Evolutionary conservation across 495 filamentous ascomycete species (phyloP).

Genomic region (Penicillium dipodomyicola): DNA sequence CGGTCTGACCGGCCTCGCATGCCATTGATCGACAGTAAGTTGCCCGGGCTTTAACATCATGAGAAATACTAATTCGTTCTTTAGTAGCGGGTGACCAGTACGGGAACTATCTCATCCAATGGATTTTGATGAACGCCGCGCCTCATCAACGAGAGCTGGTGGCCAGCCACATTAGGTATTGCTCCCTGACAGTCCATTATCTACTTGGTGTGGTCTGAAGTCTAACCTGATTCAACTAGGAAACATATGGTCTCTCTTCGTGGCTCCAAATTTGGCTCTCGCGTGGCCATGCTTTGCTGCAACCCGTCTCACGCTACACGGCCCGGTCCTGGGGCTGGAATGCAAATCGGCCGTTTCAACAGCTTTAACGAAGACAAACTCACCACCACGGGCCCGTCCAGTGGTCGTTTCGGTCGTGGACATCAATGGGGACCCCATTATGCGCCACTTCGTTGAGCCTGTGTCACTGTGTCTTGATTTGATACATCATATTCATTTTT

Average conservation of each 20-base stretch:
- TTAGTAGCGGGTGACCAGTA: slow-evolving; percentile 94
- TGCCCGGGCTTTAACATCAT: neutral
- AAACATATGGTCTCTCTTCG: slow-evolving; percentile 99
- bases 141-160: slow-evolving; percentile 89
- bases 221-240: slow-evolving; percentile 31
- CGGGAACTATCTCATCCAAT: slow-evolving; percentile 97
- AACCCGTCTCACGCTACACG: slow-evolving; percentile 85
- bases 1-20: slow-evolving; percentile 89
- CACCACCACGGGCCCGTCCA: slow-evolving; percentile 26
- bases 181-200: neutral
- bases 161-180: slow-evolving; percentile 79
- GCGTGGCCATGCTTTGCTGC: slow-evolving; percentile 97
- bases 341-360: slow-evolving; percentile 56
- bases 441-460: slow-evolving; percentile 36
- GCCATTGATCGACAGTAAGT: slow-evolving; percentile 89
- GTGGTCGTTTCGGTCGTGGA: slow-evolving; percentile 37
- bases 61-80: slow-evolving; percentile 26
- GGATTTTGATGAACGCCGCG: slow-evolving; percentile 84
- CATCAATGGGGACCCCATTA: slow-evolving; percentile 42
- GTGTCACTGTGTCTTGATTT: neutral
- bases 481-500: neutral
- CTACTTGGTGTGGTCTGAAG: neutral
- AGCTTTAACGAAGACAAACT: slow-evolving; percentile 55
- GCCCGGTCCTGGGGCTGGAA: slow-evolving; percentile 74
- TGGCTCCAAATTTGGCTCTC: slow-evolving; percentile 96